Conservation (phyloP, 2,329 filamentous ascomycete genomes). For the Didymellaceae sp. region DNA sequence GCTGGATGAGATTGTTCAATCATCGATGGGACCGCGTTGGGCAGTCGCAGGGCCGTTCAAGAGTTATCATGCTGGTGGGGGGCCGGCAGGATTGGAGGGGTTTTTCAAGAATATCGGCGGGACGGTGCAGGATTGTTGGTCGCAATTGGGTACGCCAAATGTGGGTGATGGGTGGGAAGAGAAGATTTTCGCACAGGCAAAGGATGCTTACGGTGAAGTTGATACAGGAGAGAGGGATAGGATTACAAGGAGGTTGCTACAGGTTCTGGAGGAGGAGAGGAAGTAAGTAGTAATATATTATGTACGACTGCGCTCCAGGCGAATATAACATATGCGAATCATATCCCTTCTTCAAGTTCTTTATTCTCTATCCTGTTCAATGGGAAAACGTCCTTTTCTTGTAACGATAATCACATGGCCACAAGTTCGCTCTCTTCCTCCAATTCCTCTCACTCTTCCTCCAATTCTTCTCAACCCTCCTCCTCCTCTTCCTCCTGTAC, state of each 20-base stretch:
- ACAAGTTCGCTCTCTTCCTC: no score
- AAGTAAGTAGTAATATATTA: no score
- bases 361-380: no score
- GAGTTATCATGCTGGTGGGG: slow-evolving; percentile 65
- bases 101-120: slow-evolving; percentile 64
- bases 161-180: slow-evolving; percentile 56
- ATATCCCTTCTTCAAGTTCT: no score
- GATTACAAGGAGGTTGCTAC: slow-evolving; percentile 52
- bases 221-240: slow-evolving; percentile 51
- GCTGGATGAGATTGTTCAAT: slow-evolving; percentile 56
- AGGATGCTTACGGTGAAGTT: slow-evolving; percentile 56
- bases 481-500: no score
- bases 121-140: slow-evolving; percentile 63
- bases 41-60: slow-evolving; percentile 60
- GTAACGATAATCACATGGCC: no score
- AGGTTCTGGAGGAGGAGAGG: slow-evolving; percentile 46
- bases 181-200: slow-evolving; percentile 53
- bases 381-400: no score
- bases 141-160: slow-evolving; percentile 54
- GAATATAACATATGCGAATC: no score
- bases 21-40: slow-evolving; percentile 38
- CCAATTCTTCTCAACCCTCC: neutral
- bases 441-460: neutral
- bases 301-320: no score
- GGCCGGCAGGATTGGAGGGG: slow-evolving; percentile 58